Evolutionary conservation across 805 yeast species (phyloP).

Genomic region (Sugiyamaella marilandica): DNA sequence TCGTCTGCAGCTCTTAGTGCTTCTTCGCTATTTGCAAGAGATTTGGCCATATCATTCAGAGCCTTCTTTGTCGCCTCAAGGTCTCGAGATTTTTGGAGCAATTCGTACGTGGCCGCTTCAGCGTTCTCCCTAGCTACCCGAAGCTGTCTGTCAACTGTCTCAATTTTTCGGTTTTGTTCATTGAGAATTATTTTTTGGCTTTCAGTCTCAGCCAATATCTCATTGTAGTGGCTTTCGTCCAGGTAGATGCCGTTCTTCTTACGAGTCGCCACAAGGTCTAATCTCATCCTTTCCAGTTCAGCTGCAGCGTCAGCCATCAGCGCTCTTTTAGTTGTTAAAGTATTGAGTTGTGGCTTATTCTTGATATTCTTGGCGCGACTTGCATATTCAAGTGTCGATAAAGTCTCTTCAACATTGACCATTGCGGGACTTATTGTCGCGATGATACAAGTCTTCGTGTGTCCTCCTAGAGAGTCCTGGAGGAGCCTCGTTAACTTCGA

Average conservation of each 20-base stretch:
- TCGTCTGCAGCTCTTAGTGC: conserved; percentile 4
- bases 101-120: conserved; percentile 18
- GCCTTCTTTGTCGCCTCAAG: conserved; percentile 12
- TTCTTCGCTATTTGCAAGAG: conserved; percentile 4
- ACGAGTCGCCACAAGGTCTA: conserved; percentile 60
- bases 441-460: conserved; percentile 78
- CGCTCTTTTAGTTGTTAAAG: conserved; percentile 45
- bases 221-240: conserved; percentile 45
- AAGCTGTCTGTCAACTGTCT: conserved; percentile 46
- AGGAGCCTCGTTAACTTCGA: conserved; percentile 73
- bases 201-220: conserved; percentile 43
- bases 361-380: conserved; percentile 77
- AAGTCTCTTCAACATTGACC: conserved; percentile 71
- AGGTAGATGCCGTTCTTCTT: conserved; percentile 63
- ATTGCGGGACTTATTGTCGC: conserved; percentile 86
- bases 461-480: conserved; percentile 84
- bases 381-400: conserved; percentile 84
- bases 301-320: conserved; percentile 48
- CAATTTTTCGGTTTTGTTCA: conserved; percentile 46
- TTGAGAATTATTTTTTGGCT: conserved; percentile 46
- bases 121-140: conserved; percentile 34
- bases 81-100: conserved; percentile 10
- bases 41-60: conserved; percentile 5
- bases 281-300: conserved; percentile 52
- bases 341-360: conserved; percentile 57